A percentile compares a stretch with the other conserved stretches of the same genome.
Conservation (phyloP, 441 rosid species). For the Erodium moschatum region DNA sequence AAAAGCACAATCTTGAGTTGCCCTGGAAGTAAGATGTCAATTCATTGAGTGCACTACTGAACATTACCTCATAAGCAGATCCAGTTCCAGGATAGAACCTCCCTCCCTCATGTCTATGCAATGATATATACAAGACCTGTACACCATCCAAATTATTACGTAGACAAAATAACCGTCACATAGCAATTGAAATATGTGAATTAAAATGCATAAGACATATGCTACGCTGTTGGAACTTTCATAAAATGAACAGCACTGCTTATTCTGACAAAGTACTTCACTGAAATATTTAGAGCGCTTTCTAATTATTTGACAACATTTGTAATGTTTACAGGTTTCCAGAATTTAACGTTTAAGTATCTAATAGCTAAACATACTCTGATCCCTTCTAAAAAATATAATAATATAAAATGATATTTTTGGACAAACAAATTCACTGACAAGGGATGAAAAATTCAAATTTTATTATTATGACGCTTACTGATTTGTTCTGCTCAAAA, state of each 20-base stretch:
- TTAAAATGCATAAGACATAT: background rate
- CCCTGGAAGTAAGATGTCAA: background rate
- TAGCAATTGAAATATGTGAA: conserved; percentile 4
- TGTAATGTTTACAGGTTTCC: background rate
- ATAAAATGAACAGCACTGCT: background rate
- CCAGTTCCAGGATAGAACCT: conserved; percentile 90
- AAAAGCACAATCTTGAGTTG: background rate
- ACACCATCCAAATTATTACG: conserved; percentile 15
- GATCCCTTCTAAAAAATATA: background rate
- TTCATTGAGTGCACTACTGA: background rate
- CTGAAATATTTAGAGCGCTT: background rate
- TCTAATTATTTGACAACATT: background rate
- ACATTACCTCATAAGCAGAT: conserved; percentile 66
- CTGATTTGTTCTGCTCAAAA: conserved; percentile 75
- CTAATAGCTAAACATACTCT: background rate
- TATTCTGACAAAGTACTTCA: background rate
- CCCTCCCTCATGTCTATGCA: conserved; percentile 92
- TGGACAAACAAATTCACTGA: background rate
- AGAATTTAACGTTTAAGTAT: background rate
- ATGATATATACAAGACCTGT: conserved; percentile 81
- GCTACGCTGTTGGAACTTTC: background rate
- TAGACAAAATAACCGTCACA: conserved; percentile 3
- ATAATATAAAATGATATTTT: background rate
- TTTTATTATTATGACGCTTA: conserved; percentile 30
- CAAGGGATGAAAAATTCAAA: background rate